Base-by-base conservation (phyloP, 2,329 filamentous ascomycete species). In the Fusarium haematococcum region DNA sequence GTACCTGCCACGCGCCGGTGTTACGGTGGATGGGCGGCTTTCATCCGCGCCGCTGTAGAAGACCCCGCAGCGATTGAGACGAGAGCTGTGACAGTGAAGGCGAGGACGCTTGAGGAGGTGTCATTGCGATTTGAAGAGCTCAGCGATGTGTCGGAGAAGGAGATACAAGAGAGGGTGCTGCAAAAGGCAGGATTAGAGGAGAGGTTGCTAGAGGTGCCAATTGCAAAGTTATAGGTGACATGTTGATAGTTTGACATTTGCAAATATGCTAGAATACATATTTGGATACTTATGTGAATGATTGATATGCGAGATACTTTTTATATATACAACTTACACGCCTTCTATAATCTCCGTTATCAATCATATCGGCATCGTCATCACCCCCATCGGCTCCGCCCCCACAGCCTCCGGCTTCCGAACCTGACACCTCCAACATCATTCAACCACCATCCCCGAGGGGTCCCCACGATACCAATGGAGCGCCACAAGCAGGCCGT, bases 1-100 rank as follows among this genome's bases (percentile, higher is more conserved):
- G 79, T 86, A 3, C 79, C 84, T 1, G 85, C 83, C 33, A 83
- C 87, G 4, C 83, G 79, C 74, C 85, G 87, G 57, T 93, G 90
- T 76, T 87, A 90, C 67, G 80, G 86, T 16, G 83, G 84, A 4
- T 90, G 91, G 88, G 83, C 88, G 0, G 81, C 80, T 2, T 95
- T 94, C 71, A 87, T 91, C 27, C 82, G 74, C 30, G 73, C 78
- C 20, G 86, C 80, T 2, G 83, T 86, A 2, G 78, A 83, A 50
- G 78, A 83, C 5, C 79, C 83, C 0, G 74, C 43, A 5, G 67
- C 68, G 16, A 78, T 87, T 9, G 65, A 74, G 58, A 83, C 86
- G 5, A 83, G 80, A 11, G 89, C 87, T 32, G 84, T 82, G 16
- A 82, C 73, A 37, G 81, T 91, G 65, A 84, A 83, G 77, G 87